Evolutionary conservation across 2,329 filamentous ascomycete species (phyloP).

Genomic region (Alternaria gaisen): DNA sequence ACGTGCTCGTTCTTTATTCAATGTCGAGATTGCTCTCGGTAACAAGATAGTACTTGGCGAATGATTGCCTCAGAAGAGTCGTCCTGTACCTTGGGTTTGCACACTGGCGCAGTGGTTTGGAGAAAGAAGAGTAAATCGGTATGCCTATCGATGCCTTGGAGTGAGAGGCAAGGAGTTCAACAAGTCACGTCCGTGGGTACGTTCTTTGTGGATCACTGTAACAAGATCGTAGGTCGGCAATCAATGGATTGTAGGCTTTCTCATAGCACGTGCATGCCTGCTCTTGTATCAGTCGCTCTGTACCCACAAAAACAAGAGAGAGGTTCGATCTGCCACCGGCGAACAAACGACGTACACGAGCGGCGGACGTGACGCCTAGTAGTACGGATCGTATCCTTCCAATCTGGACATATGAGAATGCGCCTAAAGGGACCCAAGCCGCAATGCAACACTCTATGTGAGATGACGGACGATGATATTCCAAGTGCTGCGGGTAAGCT

Average conservation of each 20-base stretch:
- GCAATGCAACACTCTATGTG: not conserved
- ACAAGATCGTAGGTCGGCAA: not conserved
- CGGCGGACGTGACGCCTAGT: not conserved
- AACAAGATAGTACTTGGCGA: not conserved
- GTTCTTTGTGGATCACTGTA: not conserved
- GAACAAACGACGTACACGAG: not conserved
- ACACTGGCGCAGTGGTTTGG: not conserved
- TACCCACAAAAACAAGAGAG: not conserved
- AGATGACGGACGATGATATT: not conserved
- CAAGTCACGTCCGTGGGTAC: not conserved
- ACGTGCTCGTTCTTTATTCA: no score
- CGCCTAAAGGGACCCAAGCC: not conserved
- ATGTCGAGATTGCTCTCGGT: no score
- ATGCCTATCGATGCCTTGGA: not conserved
- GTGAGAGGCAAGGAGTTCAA: not conserved
- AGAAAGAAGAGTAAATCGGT: not conserved
- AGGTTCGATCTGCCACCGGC: not conserved
- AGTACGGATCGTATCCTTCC: not conserved
- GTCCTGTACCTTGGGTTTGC: not conserved
- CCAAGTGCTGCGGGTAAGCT: not conserved
- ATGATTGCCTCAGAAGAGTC: not conserved
- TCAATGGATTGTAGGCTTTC: not conserved
- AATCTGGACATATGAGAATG: not conserved
- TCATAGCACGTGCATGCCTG: not conserved
- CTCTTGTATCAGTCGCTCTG: not conserved